phyloP scores from a whole-genome alignment of 148 eudicot species.

The Vaccinium darrowii region DNA sequence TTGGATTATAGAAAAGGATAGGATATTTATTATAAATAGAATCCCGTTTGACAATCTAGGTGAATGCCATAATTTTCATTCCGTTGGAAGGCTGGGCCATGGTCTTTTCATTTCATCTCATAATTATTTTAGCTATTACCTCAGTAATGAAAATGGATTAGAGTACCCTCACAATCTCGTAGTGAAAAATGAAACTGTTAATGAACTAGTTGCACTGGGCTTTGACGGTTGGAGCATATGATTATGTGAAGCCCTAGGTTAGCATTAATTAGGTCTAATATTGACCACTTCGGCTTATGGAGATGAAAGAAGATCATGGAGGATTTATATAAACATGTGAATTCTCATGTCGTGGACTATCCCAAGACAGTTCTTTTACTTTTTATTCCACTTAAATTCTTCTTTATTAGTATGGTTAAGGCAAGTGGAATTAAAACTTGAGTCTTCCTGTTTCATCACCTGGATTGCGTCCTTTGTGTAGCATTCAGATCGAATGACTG shows the following conservation, averaged over 20 bases:
- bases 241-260: neutral
- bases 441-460: no score
- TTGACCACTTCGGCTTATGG: neutral
- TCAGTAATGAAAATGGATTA: neutral
- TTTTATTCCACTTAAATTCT: neutral
- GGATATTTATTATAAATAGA: neutral
- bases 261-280: neutral
- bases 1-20: neutral
- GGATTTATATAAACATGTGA: neutral
- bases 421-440: neutral
- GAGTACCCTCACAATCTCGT: neutral
- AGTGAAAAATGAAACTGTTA: neutral
- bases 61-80: neutral
- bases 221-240: neutral
- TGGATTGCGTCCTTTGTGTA: neutral
- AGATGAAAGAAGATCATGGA: neutral
- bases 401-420: neutral
- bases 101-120: neutral
- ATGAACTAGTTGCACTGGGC: neutral
- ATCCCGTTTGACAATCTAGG: neutral
- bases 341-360: neutral
- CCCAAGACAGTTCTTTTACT: neutral
- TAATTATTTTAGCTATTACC: neutral
- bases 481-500: neutral
- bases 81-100: neutral